These are phyloP conservation scores for Fusarium incarnatum DNA, from an alignment of 2,329 filamentous ascomycete genomes.

Conservation along the genomic window DNA sequence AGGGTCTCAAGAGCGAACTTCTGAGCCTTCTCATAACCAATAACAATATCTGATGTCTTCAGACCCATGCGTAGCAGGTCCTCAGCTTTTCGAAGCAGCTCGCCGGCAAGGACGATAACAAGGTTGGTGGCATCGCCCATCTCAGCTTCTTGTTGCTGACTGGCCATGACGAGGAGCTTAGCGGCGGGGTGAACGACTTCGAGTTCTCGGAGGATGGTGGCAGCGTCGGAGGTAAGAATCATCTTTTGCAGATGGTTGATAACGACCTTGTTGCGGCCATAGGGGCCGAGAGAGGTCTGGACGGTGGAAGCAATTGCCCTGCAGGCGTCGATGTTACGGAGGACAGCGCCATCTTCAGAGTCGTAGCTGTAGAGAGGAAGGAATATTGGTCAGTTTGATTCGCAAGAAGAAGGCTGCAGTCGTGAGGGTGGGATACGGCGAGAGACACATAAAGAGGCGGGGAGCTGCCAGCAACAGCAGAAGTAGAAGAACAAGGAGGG, in stretches of 20 bases:
- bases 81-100: constrained; percentile 96
- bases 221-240: constrained; percentile 97
- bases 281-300: constrained; percentile 95
- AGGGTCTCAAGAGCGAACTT: constrained; percentile 86
- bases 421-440: constrained; percentile 8
- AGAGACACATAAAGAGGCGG: constrained; percentile 43
- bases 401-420: neutral
- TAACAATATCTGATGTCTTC: constrained; percentile 97
- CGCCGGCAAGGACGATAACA: constrained; percentile 94
- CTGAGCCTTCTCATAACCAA: constrained; percentile 95
- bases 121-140: constrained; percentile 99
- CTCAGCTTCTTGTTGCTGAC: constrained; percentile 98
- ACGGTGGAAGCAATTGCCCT: constrained; percentile 95
- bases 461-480: constrained; percentile 39
- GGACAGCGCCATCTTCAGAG: constrained; percentile 96
- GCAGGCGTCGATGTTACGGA: constrained; percentile 99
- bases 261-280: constrained; percentile 99
- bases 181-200: constrained; percentile 98
- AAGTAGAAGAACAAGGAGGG: constrained; percentile 17
- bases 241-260: constrained; percentile 99
- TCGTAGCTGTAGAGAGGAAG: constrained; percentile 77
- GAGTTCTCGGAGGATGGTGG: constrained; percentile 95
- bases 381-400: neutral
- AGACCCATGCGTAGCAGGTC: constrained; percentile 95
- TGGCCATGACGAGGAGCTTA: constrained; percentile 98